phyloP scores from a whole-genome alignment of 257 asterid species.

The Solanum bukasovii region DNA sequence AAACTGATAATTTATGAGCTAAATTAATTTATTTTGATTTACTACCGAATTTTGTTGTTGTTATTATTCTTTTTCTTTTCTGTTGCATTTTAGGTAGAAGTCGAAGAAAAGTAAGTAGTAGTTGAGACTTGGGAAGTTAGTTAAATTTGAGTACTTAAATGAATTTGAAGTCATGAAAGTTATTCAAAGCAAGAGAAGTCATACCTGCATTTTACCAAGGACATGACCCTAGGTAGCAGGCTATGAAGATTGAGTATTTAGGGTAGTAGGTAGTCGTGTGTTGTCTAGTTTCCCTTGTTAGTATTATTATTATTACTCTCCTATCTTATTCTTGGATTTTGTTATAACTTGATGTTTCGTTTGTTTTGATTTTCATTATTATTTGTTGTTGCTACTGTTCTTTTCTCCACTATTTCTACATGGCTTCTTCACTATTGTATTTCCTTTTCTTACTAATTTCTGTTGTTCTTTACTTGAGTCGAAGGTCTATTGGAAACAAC shows the following conservation, averaged over 20 bases:
- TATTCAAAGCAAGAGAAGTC: not conserved
- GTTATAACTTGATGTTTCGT: not conserved
- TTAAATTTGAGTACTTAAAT: not conserved
- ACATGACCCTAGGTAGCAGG: not conserved
- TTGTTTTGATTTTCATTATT: not conserved
- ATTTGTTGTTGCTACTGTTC: accelerated
- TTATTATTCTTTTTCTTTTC: not conserved
- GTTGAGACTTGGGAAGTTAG: not conserved
- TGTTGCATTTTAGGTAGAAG: not conserved
- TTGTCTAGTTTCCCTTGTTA: not conserved
- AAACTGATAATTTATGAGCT: not conserved
- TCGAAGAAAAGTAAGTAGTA: not conserved
- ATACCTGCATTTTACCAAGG: not conserved
- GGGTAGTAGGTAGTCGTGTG: not conserved
- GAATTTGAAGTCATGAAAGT: not conserved
- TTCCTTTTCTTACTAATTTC: no score
- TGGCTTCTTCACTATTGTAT: no score
- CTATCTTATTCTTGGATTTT: not conserved
- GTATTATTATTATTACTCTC: not conserved
- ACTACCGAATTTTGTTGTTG: not conserved
- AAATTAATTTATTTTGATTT: not conserved
- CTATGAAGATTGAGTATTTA: not conserved
- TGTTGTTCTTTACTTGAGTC: not conserved
- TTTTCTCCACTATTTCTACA: not conserved
- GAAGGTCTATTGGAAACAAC: not conserved